Evolutionary conservation across 163 green algal species (phyloP).

Genomic region (Volvox carteri): DNA sequence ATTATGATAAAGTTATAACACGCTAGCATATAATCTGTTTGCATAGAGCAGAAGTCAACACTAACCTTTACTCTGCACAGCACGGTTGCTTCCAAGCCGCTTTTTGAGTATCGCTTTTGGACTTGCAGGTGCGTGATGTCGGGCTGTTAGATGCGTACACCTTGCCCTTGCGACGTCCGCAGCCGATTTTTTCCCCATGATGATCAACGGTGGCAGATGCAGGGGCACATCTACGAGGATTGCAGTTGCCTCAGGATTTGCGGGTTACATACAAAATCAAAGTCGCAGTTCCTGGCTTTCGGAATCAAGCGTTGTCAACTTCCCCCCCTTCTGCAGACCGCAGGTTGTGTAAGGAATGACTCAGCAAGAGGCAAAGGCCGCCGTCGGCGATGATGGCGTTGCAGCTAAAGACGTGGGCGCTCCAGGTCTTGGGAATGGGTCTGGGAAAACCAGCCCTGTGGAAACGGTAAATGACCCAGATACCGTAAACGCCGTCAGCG

Average conservation of each 20-base stretch:
- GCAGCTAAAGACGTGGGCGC: background rate
- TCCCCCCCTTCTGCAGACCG: background rate
- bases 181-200: no score
- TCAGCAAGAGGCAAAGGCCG: background rate
- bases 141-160: no score
- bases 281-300: background rate
- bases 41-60: no score
- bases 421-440: background rate
- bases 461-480: background rate
- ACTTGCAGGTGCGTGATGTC: no score
- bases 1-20: no score
- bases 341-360: slow-evolving; percentile 8
- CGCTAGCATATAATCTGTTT: no score
- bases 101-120: no score
- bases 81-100: no score
- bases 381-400: background rate
- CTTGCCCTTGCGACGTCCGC: no score
- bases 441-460: background rate
- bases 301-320: no score
- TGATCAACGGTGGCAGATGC: background rate
- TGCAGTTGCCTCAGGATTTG: background rate
- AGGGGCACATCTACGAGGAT: background rate
- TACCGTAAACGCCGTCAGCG: background rate
- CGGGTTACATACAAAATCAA: no score
- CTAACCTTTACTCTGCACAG: no score